Evolutionary conservation across 306 rosid genomes (phyloP).

Genomic region (Cyamopsis tetragonoloba): DNA sequence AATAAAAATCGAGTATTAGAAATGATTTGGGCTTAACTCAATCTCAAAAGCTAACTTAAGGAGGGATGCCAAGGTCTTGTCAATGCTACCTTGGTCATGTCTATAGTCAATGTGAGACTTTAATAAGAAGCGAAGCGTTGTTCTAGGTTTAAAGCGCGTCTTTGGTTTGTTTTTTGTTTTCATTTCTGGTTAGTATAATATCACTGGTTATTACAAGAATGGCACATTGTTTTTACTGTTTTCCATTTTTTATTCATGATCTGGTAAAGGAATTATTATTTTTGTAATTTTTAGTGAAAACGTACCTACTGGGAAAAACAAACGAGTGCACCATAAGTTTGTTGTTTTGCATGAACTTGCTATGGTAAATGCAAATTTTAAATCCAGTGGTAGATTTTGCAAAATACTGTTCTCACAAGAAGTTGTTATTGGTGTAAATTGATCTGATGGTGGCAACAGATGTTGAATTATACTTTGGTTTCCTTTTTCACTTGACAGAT

Average conservation of each 20-base stretch:
- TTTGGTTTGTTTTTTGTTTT: not conserved
- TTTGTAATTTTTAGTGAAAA: not conserved
- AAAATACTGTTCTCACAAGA: not conserved
- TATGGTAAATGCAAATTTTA: not conserved
- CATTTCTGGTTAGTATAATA: not conserved
- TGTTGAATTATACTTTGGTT: not conserved
- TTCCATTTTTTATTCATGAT: not conserved
- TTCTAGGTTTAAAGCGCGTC: not conserved
- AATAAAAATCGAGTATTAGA: too few species aligned
- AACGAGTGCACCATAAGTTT: not conserved
- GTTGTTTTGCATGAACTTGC: constrained; percentile 13
- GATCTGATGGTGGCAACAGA: constrained; percentile 5
- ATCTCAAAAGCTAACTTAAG: too few species aligned
- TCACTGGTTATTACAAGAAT: not conserved
- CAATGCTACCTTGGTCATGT: too few species aligned
- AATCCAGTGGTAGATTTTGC: not conserved
- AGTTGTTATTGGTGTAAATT: not conserved
- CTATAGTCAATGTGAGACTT: too few species aligned
- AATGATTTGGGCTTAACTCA: too few species aligned
- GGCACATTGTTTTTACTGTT: not conserved
- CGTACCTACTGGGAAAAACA: not conserved
- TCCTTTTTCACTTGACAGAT: constrained; percentile 44
- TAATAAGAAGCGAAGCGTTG: too few species aligned
- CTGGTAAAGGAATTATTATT: not conserved
- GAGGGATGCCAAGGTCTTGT: too few species aligned